Percentiles rank a stretch among this genome's conserved stretches.
These are phyloP conservation scores for Epichloe hybrida DNA, from an alignment of 2,329 filamentous ascomycete species.

Conservation along the genomic window DNA sequence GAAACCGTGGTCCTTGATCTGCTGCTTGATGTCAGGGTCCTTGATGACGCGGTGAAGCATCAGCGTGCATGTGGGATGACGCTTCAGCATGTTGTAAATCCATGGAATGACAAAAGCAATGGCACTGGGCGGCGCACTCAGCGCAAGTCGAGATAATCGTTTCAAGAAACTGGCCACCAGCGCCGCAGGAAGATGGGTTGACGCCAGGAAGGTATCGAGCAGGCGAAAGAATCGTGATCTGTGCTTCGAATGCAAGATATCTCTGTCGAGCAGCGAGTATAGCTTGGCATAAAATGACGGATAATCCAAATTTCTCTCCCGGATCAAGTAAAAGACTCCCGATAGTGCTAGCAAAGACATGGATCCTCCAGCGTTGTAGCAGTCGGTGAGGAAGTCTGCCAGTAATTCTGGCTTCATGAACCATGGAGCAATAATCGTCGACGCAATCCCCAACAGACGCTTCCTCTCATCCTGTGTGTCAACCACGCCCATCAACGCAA, in stretches of 20 bases:
- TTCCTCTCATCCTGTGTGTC: slow-evolving; percentile 67
- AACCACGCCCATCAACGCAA: slow-evolving; percentile 56
- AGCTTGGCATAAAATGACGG: slow-evolving; percentile 87
- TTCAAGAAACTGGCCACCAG: slow-evolving; percentile 96
- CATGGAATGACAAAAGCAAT: slow-evolving; percentile 84
- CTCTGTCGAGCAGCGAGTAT: slow-evolving; percentile 78
- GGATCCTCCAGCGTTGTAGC: slow-evolving; percentile 74
- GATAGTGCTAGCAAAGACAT: slow-evolving; percentile 79
- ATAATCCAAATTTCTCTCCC: slow-evolving; percentile 89
- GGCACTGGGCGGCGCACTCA: slow-evolving; percentile 81
- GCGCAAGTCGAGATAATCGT: slow-evolving; percentile 66
- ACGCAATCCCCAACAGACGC: slow-evolving; percentile 59
- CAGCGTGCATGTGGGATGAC: slow-evolving; percentile 82
- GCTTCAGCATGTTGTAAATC: slow-evolving; percentile 88
- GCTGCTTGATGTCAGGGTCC: slow-evolving; percentile 41
- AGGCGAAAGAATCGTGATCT: slow-evolving; percentile 87
- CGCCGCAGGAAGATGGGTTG: slow-evolving; percentile 80
- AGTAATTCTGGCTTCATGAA: slow-evolving; percentile 78
- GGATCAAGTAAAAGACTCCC: slow-evolving; percentile 89
- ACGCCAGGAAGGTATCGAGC: slow-evolving; percentile 78
- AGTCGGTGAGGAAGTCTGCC: slow-evolving; percentile 94
- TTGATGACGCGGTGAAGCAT: slow-evolving; percentile 76
- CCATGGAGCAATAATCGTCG: slow-evolving; percentile 72
- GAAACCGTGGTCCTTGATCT: slow-evolving; percentile 46
- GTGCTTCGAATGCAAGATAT: slow-evolving; percentile 86